phyloP scores from a whole-genome alignment of 176 grass and related monocot species.

The Juncus effusus region DNA sequence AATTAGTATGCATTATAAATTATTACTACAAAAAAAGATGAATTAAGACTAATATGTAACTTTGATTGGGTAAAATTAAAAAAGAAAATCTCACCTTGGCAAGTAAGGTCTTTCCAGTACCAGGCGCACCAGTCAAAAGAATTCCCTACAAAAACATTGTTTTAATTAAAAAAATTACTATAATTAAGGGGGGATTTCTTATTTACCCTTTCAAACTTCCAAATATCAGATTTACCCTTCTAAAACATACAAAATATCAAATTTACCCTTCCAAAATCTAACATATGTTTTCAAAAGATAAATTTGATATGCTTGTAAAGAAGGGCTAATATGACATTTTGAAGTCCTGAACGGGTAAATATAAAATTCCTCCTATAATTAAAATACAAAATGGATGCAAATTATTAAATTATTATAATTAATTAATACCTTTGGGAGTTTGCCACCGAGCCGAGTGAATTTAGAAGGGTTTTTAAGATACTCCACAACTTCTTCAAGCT shows the following conservation, averaged over 20 bases:
- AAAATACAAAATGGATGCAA: constrained; percentile 1
- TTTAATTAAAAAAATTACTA: constrained; percentile 18
- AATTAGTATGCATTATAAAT: background rate
- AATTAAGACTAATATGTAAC: background rate
- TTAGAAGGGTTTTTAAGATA: constrained; percentile 95
- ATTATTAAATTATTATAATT: constrained; percentile 13
- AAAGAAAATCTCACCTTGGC: constrained; percentile 49
- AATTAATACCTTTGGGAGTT: constrained; percentile 77
- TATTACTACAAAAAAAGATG: constrained; percentile 3
- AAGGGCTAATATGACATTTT: background rate
- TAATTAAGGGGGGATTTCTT: background rate
- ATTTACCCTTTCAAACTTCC: no score
- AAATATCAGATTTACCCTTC: no score
- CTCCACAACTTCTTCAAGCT: constrained; percentile 96
- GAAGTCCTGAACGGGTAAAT: background rate
- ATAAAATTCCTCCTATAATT: background rate
- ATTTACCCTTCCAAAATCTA: background rate
- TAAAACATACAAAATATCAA: no score
- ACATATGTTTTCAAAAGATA: background rate
- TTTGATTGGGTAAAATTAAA: constrained; percentile 22
- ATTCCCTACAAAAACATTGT: constrained; percentile 56
- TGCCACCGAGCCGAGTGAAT: constrained; percentile 96
- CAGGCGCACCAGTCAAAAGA: constrained; percentile 93
- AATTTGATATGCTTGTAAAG: constrained; percentile 3
- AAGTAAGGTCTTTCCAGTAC: constrained; percentile 90